Base-by-base conservation (phyloP, 352 stramenopile genomes). In the Thalassiosira hispida region DNA sequence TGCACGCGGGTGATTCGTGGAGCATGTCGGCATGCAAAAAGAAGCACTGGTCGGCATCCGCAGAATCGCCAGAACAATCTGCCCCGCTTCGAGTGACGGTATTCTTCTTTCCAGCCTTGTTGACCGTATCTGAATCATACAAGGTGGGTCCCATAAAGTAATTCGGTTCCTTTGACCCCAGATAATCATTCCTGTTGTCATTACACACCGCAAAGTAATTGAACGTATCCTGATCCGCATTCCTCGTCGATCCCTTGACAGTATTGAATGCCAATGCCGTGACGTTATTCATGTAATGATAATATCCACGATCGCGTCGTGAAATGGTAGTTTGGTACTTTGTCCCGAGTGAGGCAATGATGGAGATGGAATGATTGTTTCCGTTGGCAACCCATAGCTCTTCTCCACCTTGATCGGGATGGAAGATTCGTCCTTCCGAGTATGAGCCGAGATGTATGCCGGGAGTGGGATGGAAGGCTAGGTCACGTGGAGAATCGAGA, bases 21-120 rank as follows among this genome's bases (percentile, higher is more conserved):
- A 88, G 47, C 81, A 88, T 88, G 44, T 88, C 81, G 0, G 72
- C 65, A 78, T 88, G 81, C 18, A 86, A 73, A 25, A 88, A 88
- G 56, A 78, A 88, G 25, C 81, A 88, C 46, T 66, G 63, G 38
- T 88, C 77, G 11, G 64, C 65, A 47, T 88, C 77, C 12, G 64
- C 65, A 38, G 71, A 42, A 29, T 84, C 64, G 22, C 49, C 23
- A n/a, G n/a, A n/a, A 23, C 81, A 88, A 44, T 77, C 47, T 68
- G 83, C 61, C n/a, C 81, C 81, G 0, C 77, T 12, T 23, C 67
- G 56, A 67, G 76, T 88, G 0, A 88, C 81, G 42, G 79, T 68
- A 60, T 87, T 87, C 27, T 64, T 73, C 42, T 83, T 82, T 0
- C 60, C 60, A 9, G 9, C 11, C 20, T 74, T 73, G 52, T 77